These are phyloP conservation scores for Sorghum bicolor DNA, from an alignment of 176 grass and related monocot genomes.

Conservation along the genomic window DNA sequence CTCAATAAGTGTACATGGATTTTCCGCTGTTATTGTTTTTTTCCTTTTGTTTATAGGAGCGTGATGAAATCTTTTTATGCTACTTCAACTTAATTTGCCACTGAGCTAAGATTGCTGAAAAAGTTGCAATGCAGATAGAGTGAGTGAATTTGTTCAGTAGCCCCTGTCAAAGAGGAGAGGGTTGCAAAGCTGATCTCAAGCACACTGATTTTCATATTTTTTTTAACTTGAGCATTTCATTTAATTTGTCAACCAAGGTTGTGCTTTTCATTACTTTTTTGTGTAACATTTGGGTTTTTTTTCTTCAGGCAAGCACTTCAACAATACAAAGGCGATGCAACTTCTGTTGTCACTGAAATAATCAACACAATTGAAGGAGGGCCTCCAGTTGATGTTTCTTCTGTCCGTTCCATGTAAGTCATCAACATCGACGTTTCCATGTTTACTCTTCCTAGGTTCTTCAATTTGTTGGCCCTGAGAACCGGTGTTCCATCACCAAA, in stretches of 20 bases:
- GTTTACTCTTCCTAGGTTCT: neutral
- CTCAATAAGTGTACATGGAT: neutral
- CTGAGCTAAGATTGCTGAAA: constrained; percentile 9
- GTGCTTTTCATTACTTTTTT: neutral
- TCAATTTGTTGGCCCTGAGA: neutral
- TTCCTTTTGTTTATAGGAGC: neutral
- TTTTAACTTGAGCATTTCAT: constrained; percentile 17
- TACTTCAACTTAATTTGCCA: constrained; percentile 4
- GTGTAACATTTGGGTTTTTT: constrained; percentile 14
- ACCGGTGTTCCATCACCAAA: neutral
- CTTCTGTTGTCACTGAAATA: constrained; percentile 74
- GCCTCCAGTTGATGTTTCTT: constrained; percentile 86
- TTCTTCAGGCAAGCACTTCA: constrained; percentile 90
- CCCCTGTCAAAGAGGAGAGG: neutral
- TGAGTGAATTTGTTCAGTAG: neutral
- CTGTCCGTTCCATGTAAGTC: constrained; percentile 76
- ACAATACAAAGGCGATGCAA: constrained; percentile 76
- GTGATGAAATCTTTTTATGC: constrained; percentile 11
- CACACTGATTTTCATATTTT: neutral
- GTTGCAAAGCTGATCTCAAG: constrained; percentile 4
- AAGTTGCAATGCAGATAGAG: constrained; percentile 5
- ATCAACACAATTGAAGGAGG: constrained; percentile 93
- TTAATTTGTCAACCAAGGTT: neutral
- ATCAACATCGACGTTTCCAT: constrained; percentile 12
- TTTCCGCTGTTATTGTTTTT: neutral